These are phyloP conservation scores for Neodidymelliopsis sp. DNA, from an alignment of 2,329 filamentous ascomycete species.

Conservation along the genomic window DNA sequence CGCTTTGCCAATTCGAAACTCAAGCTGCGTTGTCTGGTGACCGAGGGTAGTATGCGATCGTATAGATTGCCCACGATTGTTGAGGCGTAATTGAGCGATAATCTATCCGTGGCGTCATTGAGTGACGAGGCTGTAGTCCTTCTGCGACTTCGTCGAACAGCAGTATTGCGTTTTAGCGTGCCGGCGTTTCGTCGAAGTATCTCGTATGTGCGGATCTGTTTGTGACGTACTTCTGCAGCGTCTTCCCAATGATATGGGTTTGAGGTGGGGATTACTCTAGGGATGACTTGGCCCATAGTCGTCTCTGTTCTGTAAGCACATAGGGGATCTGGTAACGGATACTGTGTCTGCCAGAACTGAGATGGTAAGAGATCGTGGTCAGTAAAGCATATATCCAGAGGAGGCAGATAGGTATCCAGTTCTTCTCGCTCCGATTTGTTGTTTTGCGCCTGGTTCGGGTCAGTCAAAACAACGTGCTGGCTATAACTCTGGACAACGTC, in stretches of 20 bases:
- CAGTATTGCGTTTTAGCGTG: constrained; percentile 1
- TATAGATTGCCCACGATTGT: background rate
- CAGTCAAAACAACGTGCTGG: background rate
- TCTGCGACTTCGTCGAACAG: constrained; percentile 3
- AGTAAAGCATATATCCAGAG: background rate
- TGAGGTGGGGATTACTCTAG: background rate
- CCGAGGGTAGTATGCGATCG: background rate
- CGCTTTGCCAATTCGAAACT: background rate
- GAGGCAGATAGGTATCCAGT: background rate
- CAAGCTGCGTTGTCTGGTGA: background rate
- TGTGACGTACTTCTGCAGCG: background rate
- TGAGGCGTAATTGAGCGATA: background rate
- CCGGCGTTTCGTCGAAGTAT: background rate
- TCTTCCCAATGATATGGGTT: constrained; percentile 9
- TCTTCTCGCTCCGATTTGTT: background rate
- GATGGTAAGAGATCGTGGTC: background rate
- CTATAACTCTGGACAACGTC: background rate
- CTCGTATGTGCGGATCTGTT: background rate
- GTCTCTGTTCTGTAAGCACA: background rate
- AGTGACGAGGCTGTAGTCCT: too few relatives aligned
- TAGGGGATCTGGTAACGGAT: background rate
- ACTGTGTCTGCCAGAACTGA: background rate
- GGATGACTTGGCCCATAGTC: background rate
- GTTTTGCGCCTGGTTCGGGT: background rate
- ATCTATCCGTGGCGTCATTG: background rate